Evolutionary conservation across 345 rosid genomes (phyloP).

Genomic region (Arabis hirsuta): DNA sequence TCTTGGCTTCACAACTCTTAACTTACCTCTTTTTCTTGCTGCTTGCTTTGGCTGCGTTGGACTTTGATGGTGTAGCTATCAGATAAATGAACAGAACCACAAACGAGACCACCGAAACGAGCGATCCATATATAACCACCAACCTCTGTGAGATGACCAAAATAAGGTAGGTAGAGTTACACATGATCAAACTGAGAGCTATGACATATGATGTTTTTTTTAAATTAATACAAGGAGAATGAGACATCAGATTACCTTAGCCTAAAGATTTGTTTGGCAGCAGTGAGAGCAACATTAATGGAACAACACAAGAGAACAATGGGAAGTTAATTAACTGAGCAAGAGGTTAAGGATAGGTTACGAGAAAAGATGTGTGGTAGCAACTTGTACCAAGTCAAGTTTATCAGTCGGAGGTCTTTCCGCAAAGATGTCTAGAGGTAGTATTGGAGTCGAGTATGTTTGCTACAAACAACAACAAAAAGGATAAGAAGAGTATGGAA

Average conservation of each 20-base stretch:
- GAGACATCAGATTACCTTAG: conserved; percentile 62
- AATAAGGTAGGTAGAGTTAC: not conserved
- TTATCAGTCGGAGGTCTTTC: conserved; percentile 72
- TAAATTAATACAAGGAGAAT: not conserved
- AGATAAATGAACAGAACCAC: conserved; percentile 65
- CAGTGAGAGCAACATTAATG: conserved; percentile 40
- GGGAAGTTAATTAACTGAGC: conserved; percentile 16
- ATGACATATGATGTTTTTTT: not conserved
- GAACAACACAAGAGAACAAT: conserved; percentile 33
- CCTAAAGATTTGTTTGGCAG: conserved; percentile 48
- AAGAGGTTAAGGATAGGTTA: not conserved
- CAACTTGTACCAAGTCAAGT: conserved; percentile 62
- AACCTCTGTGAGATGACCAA: conserved; percentile 59
- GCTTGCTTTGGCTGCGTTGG: conserved; percentile 56
- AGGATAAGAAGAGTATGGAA: not conserved
- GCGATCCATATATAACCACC: conserved; percentile 70
- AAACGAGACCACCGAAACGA: conserved; percentile 66
- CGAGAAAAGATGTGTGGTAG: not conserved
- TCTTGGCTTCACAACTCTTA: not conserved
- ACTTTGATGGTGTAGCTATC: conserved; percentile 63
- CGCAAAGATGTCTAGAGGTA: conserved; percentile 78
- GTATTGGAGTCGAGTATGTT: conserved; percentile 76
- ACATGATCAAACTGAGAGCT: not conserved
- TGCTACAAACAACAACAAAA: conserved; percentile 45
- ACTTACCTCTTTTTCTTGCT: conserved; percentile 75